A percentile compares a stretch with the other conserved stretches of the same genome.
Conservation (phyloP, 768 basidiomycete genomes). For the Macrocybe gigantea region DNA sequence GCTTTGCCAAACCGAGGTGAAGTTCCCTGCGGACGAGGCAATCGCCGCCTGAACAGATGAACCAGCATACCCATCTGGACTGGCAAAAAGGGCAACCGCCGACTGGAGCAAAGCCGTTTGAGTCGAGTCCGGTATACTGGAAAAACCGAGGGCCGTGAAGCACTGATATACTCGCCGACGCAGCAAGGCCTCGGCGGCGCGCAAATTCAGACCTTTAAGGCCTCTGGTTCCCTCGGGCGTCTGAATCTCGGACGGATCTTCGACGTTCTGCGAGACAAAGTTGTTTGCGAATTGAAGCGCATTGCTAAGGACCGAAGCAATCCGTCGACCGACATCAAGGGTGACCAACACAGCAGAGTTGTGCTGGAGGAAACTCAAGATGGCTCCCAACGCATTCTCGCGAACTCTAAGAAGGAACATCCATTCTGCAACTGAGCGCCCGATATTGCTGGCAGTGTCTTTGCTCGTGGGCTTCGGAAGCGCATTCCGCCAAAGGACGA, state of each 20-base stretch:
- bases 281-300: constrained; percentile 84
- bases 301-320: constrained; percentile 83
- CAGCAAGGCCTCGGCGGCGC: constrained; percentile 77
- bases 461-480: constrained; percentile 92
- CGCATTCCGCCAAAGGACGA: constrained; percentile 96
- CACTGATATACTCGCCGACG: constrained; percentile 86
- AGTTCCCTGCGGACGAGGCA: constrained; percentile 76
- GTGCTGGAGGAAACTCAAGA: constrained; percentile 81
- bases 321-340: constrained; percentile 84
- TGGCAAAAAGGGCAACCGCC: constrained; percentile 75
- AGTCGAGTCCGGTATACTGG: constrained; percentile 76
- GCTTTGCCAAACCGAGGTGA: constrained; percentile 81
- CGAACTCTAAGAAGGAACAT: constrained; percentile 86
- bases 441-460: constrained; percentile 55
- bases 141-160: constrained; percentile 75
- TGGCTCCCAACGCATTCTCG: constrained; percentile 85
- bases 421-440: constrained; percentile 77
- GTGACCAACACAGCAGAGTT: constrained; percentile 74
- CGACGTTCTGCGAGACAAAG: constrained; percentile 67
- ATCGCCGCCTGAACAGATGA: constrained; percentile 91
- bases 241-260: constrained; percentile 51
- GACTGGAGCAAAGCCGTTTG: constrained; percentile 79
- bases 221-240: constrained; percentile 14
- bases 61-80: constrained; percentile 77
- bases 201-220: constrained; percentile 48